Base-by-base conservation (phyloP, 441 rosid genomes). In the Gossypium laxum region DNA sequence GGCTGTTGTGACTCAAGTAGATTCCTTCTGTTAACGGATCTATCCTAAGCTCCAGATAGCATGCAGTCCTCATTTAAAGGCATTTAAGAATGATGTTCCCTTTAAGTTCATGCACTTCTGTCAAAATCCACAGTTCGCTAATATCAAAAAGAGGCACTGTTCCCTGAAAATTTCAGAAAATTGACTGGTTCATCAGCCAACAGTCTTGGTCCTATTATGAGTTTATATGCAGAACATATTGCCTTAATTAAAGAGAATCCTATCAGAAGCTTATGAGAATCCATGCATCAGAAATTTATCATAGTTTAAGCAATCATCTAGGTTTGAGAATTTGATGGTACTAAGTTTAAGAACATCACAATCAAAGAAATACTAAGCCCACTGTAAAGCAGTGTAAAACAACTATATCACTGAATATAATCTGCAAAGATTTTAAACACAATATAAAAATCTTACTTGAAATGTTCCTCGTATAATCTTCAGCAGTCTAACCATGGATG, bases 401-500 rank as follows among this genome's bases (percentile, higher is more conserved):
- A 34, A 34, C 43, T 34, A 7, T 34, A 24, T 22, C 22, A 57
- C 45, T 57, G 43, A 10, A 57, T 41, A 57, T 30, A n/a, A 22
- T 34, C 15, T 30, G 48, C 47, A 56, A 12, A 43, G 30, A 47
- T 32, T 4, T 17, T 51, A 6, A 60, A 47, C n/a, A 2, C 48
- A 71, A 15, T 14, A 55, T 55, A 17, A 61, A 24, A 30, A 78
- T 76, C 87, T 79, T 86, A 91, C 99, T 76, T 95, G 99, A 82
- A 92, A 91, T 71, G 91, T 95, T 86, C 99, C 99, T 66, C 76
- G 86, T 64, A 89, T 80, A 79, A 91, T 92, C 80, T 89, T 81
- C 75, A 88, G 83, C 2, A 94, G 96, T 67, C 93, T 89, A 81
- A 95, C 96, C 98, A 95, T 92, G 43, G 96, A 88, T 72, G 98